phyloP scores from a whole-genome alignment of 1,284 basidiomycete species.

The Pyrrhoderma lamaoense region DNA sequence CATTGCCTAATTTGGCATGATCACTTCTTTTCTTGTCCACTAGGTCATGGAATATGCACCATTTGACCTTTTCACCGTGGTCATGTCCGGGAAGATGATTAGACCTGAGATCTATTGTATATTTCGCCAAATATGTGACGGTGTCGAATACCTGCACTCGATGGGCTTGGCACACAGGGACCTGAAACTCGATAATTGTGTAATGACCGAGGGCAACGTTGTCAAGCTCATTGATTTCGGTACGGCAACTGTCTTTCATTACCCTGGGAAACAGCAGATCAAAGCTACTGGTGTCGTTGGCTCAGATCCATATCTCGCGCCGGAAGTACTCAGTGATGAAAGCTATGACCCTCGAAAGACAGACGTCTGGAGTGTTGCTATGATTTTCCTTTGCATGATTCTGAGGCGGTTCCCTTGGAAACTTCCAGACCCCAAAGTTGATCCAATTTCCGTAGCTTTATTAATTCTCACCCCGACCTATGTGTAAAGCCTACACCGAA shows the following conservation, averaged over 20 bases:
- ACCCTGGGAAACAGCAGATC: constrained; percentile 83
- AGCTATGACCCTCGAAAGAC: constrained; percentile 95
- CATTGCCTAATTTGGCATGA: neutral
- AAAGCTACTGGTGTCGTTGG: constrained; percentile 90
- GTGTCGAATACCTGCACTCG: constrained; percentile 96
- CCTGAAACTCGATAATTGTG: constrained; percentile 99
- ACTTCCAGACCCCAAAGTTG: constrained; percentile 91
- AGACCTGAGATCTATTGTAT: constrained; percentile 98
- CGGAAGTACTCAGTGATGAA: constrained; percentile 80
- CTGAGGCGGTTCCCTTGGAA: constrained; percentile 98
- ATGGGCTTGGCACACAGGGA: constrained; percentile 98
- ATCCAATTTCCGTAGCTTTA: constrained; percentile 90
- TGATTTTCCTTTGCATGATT: constrained; percentile 99
- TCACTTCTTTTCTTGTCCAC: constrained; percentile 18
- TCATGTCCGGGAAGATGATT: constrained; percentile 99
- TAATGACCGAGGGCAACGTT: constrained; percentile 91
- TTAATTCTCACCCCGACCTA: constrained; percentile 87
- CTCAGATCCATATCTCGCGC: constrained; percentile 96
- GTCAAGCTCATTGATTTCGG: constrained; percentile 99
- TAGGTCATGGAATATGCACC: constrained; percentile 99
- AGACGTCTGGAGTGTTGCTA: constrained; percentile 97
- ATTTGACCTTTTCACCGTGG: constrained; percentile 96
- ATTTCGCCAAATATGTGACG: constrained; percentile 97
- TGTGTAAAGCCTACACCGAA: constrained; percentile 42
- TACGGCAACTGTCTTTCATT: constrained; percentile 98